These are phyloP conservation scores for Moesziomyces aphidis DNA, from an alignment of 1,284 basidiomycete genomes.

Conservation along the genomic window DNA sequence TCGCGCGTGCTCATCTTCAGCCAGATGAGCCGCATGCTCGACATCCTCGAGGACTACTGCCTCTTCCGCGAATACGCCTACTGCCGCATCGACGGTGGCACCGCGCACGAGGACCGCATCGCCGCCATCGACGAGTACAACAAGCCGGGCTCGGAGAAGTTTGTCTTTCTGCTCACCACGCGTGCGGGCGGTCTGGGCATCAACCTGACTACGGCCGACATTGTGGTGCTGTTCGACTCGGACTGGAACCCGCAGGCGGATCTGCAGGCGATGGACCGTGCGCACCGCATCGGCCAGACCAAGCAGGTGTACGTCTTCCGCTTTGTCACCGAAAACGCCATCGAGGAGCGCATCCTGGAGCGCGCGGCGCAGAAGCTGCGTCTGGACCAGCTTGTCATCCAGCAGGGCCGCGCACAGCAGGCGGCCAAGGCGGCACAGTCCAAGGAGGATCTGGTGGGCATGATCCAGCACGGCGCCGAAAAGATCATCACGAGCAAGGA, in stretches of 20 bases:
- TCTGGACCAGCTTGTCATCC: slow-evolving; percentile 96
- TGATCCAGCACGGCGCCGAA: slow-evolving; percentile 98
- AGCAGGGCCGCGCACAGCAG: slow-evolving; percentile 82
- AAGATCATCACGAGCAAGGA: slow-evolving; percentile 85
- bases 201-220: slow-evolving; percentile 93
- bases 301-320: slow-evolving; percentile 99
- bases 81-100: slow-evolving; percentile 95
- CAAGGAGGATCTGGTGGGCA: slow-evolving; percentile 96
- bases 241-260: slow-evolving; percentile 99
- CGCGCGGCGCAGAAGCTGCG: slow-evolving; percentile 95
- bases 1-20: slow-evolving; percentile 97
- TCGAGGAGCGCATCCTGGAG: slow-evolving; percentile 97
- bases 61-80: slow-evolving; percentile 87
- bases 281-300: slow-evolving; percentile 97
- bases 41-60: slow-evolving; percentile 98
- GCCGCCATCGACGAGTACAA: slow-evolving; percentile 98
- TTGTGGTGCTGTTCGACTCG: slow-evolving; percentile 96
- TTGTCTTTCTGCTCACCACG: slow-evolving; percentile 96
- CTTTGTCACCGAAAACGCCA: slow-evolving; percentile 94
- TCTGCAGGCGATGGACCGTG: slow-evolving; percentile 98
- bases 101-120: slow-evolving; percentile 96
- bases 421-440: slow-evolving; percentile 79
- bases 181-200: slow-evolving; percentile 98
- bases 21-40: slow-evolving; percentile 95
- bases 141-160: slow-evolving; percentile 92